Evolutionary conservation across 192 early-diverging fungal species (phyloP).

Genomic region (Entomortierella lignicola): DNA sequence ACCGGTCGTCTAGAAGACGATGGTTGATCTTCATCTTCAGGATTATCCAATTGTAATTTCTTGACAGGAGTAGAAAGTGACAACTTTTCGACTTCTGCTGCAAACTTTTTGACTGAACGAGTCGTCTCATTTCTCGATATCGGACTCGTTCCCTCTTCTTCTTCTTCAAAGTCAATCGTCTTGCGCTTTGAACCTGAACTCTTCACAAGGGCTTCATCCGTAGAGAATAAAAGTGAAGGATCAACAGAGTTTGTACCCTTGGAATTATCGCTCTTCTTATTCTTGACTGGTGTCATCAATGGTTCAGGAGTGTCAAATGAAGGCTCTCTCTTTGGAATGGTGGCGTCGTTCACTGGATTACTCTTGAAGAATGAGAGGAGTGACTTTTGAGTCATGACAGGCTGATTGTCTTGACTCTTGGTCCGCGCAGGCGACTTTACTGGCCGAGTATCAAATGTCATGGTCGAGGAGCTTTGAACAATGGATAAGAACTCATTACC

Average conservation of each 20-base stretch:
- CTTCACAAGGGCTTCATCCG: slow-evolving; percentile 20
- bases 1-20: slow-evolving; percentile 30
- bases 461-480: not conserved
- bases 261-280: not conserved
- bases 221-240: slow-evolving; percentile 26
- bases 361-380: slow-evolving; percentile 45
- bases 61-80: slow-evolving; percentile 23
- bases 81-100: slow-evolving; percentile 39
- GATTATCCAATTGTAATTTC: slow-evolving; percentile 9
- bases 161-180: slow-evolving; percentile 20
- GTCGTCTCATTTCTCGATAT: slow-evolving; percentile 16
- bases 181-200: slow-evolving; percentile 25
- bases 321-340: not conserved
- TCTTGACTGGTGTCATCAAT: slow-evolving; percentile 15
- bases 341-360: not conserved
- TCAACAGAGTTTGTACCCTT: not conserved
- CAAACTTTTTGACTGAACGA: slow-evolving; percentile 41
- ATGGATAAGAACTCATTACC: not conserved
- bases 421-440: slow-evolving; percentile 25
- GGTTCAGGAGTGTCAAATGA: not conserved
- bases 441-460: slow-evolving; percentile 33
- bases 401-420: slow-evolving; percentile 8
- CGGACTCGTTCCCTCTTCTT: slow-evolving; percentile 1
- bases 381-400: slow-evolving; percentile 44
- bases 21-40: slow-evolving; percentile 11